These are phyloP conservation scores for Talaromyces trachyspermus DNA, from an alignment of 495 filamentous ascomycete species.

Conservation along the genomic window DNA sequence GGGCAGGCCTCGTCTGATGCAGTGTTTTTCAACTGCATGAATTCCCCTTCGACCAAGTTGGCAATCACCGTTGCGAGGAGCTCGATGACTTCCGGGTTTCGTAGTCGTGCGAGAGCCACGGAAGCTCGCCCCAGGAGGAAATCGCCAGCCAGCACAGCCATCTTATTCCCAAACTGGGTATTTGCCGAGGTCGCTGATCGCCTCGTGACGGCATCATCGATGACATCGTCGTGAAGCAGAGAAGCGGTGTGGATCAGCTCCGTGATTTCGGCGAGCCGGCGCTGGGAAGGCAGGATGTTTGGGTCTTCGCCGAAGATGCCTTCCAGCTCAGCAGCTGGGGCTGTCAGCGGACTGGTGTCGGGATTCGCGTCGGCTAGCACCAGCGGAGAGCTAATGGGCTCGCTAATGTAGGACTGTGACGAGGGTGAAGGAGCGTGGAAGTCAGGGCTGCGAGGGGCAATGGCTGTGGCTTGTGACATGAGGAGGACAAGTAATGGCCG, in stretches of 20 bases:
- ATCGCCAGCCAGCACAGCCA: conserved; percentile 94
- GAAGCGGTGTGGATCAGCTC: conserved; percentile 96
- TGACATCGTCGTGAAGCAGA: conserved; percentile 94
- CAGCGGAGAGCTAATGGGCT: conserved; percentile 63
- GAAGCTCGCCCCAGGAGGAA: conserved; percentile 90
- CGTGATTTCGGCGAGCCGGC: conserved; percentile 89
- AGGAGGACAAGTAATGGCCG: conserved; percentile 88
- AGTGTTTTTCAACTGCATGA: conserved; percentile 99
- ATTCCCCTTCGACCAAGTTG: conserved; percentile 95
- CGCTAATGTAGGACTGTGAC: conserved; percentile 48
- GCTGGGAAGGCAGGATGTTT: conserved; percentile 85
- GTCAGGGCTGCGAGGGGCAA: conserved; percentile 56
- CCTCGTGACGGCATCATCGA: conserved; percentile 80
- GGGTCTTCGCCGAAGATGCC: conserved; percentile 47
- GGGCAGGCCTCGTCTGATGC: conserved; percentile 75
- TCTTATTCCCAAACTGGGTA: conserved; percentile 93
- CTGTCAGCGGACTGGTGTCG: conserved; percentile 45
- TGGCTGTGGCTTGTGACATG: conserved; percentile 86
- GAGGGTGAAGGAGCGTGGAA: conserved; percentile 14
- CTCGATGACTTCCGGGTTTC: conserved; percentile 90
- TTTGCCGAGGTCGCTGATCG: conserved; percentile 84
- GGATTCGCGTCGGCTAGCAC: conserved; percentile 84
- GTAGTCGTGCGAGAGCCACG: conserved; percentile 81
- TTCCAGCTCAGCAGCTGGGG: conserved; percentile 39
- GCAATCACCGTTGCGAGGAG: conserved; percentile 93